These are phyloP conservation scores for Annulohypoxylon truncatum DNA, from an alignment of 2,329 filamentous ascomycete species.

Conservation along the genomic window DNA sequence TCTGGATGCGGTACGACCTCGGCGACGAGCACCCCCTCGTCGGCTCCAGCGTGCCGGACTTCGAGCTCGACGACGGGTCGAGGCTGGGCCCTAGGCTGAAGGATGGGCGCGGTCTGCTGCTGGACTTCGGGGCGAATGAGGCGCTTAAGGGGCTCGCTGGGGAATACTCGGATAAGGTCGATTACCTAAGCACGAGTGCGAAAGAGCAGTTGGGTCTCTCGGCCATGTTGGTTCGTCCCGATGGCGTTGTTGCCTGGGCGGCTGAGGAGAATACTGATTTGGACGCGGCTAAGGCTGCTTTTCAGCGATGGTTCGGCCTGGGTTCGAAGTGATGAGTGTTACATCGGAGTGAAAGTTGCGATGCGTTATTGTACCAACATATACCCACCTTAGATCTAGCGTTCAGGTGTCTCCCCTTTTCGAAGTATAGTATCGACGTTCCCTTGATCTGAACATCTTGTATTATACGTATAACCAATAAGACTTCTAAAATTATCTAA, in stretches of 20 bases:
- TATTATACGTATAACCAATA: too few species aligned
- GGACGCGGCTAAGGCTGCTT: constrained; percentile 29
- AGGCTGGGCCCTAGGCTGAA: constrained; percentile 50
- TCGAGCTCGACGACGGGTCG: constrained; percentile 46
- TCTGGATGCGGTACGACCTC: constrained; percentile 50
- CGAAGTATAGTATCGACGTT: background rate
- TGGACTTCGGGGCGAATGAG: constrained; percentile 43
- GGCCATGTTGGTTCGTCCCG: constrained; percentile 49
- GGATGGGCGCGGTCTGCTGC: constrained; percentile 45
- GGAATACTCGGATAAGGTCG: constrained; percentile 31
- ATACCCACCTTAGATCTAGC: constrained; percentile 8
- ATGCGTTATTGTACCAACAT: background rate
- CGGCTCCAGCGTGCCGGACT: constrained; percentile 53
- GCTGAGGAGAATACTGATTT: constrained; percentile 39
- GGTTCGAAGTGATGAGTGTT: background rate
- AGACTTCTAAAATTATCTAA: background rate
- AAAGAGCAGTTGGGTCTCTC: constrained; percentile 44
- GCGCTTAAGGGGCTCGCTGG: constrained; percentile 27
- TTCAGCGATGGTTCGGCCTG: constrained; percentile 37
- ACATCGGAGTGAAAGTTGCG: background rate
- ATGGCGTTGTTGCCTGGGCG: constrained; percentile 51
- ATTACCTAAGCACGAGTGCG: constrained; percentile 38
- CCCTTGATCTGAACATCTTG: background rate
- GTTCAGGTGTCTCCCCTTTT: background rate
- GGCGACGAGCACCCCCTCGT: constrained; percentile 48